Conservation (phyloP, 352 stramenopile species). For the Phytopythium ostracodes region DNA sequence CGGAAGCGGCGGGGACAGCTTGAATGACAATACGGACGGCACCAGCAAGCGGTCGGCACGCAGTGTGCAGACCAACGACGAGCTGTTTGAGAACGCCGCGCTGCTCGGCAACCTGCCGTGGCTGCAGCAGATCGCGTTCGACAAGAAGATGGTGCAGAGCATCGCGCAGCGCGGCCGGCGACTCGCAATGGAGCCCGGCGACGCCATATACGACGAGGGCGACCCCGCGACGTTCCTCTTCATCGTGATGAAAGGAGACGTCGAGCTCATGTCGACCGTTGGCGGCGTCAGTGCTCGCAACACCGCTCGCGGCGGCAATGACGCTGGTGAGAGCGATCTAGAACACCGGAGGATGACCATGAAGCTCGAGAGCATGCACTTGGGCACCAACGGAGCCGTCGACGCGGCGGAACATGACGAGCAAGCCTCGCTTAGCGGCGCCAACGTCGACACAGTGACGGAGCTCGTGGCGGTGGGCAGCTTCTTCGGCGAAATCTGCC, state of each 20-base stretch:
- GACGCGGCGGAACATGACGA: not conserved
- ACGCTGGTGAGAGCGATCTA: not conserved
- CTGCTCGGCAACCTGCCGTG: slow-evolving; percentile 51
- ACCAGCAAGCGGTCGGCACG: not conserved
- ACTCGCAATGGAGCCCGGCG: slow-evolving; percentile 32
- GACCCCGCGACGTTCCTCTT: slow-evolving; percentile 63
- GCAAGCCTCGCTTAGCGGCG: not conserved
- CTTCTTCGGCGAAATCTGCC: slow-evolving; percentile 60
- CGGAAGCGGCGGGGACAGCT: slow-evolving; percentile 6
- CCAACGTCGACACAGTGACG: slow-evolving; percentile 3
- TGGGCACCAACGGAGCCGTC: not conserved
- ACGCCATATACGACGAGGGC: slow-evolving; percentile 55
- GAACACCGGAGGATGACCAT: not conserved
- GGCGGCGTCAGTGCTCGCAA: not conserved
- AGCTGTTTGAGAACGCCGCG: slow-evolving; percentile 38
- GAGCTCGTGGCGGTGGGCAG: slow-evolving; percentile 39
- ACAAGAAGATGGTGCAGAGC: slow-evolving; percentile 43
- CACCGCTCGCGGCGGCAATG: not conserved
- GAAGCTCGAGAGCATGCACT: not conserved
- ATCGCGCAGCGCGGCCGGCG: slow-evolving; percentile 42
- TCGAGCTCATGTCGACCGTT: slow-evolving; percentile 23
- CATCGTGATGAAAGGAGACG: slow-evolving; percentile 50
- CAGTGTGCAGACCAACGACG: slow-evolving; percentile 8
- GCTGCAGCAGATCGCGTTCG: slow-evolving; percentile 50
- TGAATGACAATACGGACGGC: slow-evolving; percentile 6